These are phyloP conservation scores for Talaromyces sp. DNA, from an alignment of 2,329 filamentous ascomycete genomes.

Conservation along the genomic window DNA sequence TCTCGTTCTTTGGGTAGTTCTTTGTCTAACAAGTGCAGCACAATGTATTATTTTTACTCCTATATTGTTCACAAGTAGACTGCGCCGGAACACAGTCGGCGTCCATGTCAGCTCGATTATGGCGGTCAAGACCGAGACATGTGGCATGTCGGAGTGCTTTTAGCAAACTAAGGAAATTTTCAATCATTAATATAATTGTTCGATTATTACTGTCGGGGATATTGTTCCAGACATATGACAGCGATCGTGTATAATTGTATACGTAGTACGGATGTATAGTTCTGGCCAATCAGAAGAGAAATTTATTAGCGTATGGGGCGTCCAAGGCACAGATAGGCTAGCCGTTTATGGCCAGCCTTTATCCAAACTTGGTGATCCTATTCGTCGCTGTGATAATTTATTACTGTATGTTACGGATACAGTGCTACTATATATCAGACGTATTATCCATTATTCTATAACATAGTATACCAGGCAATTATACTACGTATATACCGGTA, in stretches of 20 bases:
- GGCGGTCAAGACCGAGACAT: background rate
- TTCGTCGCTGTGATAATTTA: background rate
- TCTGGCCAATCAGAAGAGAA: background rate
- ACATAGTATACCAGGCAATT: no score
- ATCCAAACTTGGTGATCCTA: background rate
- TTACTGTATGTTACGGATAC: no score
- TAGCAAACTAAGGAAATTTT: background rate
- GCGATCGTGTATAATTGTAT: background rate
- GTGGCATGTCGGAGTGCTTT: background rate
- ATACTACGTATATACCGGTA: background rate
- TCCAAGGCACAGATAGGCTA: background rate
- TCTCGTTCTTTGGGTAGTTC: no score
- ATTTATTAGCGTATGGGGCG: background rate
- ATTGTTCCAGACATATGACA: background rate
- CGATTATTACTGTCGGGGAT: background rate
- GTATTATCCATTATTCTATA: background rate
- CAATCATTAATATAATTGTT: background rate
- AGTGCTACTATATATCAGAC: no score
- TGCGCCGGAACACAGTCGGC: no score
- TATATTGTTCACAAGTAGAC: no score
- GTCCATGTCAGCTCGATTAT: background rate
- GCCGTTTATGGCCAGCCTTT: background rate
- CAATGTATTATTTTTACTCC: background rate
- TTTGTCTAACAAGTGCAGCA: background rate
- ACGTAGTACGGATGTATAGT: background rate